These are phyloP conservation scores for Cordia subcordata DNA, from an alignment of 257 asterid species.

Conservation along the genomic window DNA sequence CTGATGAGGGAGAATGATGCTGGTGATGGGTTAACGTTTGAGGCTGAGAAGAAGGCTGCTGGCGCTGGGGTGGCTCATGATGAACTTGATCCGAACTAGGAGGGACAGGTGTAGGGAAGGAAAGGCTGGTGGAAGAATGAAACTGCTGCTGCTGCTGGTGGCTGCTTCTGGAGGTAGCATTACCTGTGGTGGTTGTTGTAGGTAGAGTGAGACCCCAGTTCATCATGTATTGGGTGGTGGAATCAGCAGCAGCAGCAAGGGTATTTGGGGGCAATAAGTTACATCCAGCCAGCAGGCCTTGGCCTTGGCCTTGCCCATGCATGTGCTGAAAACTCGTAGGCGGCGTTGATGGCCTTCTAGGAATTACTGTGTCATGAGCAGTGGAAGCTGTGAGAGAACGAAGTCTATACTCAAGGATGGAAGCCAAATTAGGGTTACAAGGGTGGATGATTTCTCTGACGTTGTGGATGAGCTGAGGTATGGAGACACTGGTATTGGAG, in stretches of 20 bases:
- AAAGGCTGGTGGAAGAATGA: conserved; percentile 10
- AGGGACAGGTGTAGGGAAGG: conserved; percentile 18
- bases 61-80: background rate
- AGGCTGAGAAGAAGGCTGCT: background rate
- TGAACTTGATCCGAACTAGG: conserved; percentile 10
- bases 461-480: conserved; percentile 87
- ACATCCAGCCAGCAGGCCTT: conserved; percentile 14
- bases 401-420: conserved; percentile 69
- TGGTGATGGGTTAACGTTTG: background rate
- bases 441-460: conserved; percentile 88
- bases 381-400: conserved; percentile 49
- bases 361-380: background rate
- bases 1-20: background rate
- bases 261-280: conserved; percentile 19
- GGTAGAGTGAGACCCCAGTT: conserved; percentile 28
- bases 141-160: conserved; percentile 8
- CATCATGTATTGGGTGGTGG: conserved; percentile 20
- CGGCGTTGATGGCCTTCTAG: conserved; percentile 11
- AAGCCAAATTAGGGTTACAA: conserved; percentile 84
- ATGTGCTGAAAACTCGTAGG: background rate
- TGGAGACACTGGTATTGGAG: conserved; percentile 58
- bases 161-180: conserved; percentile 17
- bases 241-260: conserved; percentile 13
- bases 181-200: conserved; percentile 9
- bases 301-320: conserved; percentile 9